Base-by-base conservation (phyloP, 768 basidiomycete genomes). In the Termitomyces bulborhizus region DNA sequence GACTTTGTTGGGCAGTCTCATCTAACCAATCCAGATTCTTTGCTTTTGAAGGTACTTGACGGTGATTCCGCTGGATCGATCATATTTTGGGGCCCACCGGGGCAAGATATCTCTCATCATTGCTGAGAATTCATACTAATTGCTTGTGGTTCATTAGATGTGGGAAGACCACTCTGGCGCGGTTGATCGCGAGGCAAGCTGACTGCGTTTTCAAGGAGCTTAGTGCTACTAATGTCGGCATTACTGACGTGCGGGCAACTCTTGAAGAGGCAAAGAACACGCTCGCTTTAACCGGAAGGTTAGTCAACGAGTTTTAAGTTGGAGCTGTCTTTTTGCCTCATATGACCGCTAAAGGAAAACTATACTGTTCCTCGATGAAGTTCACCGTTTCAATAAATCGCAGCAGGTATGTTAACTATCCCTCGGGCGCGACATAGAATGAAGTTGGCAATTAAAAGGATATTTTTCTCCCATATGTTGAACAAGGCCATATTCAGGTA, bases 361-460 rank as follows among this genome's bases (percentile, higher is more conserved):
- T 0, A 71, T 90, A 27, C 63, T 93, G 13, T 93, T 93, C 68
- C 68, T 93, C 53, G 92, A 94, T 62, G 91, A 93, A 68, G 83
- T 93, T 13, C 91, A 92, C 69, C 82, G 88, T 0, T 90, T 88
- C 64, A 87, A 81, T 65, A 85, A 81, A 61, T 71, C 80, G 7
- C 85, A 87, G 57, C 88, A 90, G 69, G 85, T 84, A 54, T 26
- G 63, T 51, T 45, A 4, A 24, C 21, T 1, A 29, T 8, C 29
- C 18, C 37, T 16, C 12, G 16, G 16, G 39, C 31, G 11, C 18
- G 44, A 42, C 47, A 46, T 52, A 21, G 41, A 31, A 32, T 57
- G 16, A 32, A 42, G 4, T 51, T 8, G 1, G 16, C 13, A 32
- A 34, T 32, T 39, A 51, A 62, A 60, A 89, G 81, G 90, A 92